A percentile compares a stretch with the other conserved stretches of the same genome.
These are phyloP conservation scores for Platanthera zijinensis DNA, from an alignment of 106 monocot species.

Conservation along the genomic window DNA sequence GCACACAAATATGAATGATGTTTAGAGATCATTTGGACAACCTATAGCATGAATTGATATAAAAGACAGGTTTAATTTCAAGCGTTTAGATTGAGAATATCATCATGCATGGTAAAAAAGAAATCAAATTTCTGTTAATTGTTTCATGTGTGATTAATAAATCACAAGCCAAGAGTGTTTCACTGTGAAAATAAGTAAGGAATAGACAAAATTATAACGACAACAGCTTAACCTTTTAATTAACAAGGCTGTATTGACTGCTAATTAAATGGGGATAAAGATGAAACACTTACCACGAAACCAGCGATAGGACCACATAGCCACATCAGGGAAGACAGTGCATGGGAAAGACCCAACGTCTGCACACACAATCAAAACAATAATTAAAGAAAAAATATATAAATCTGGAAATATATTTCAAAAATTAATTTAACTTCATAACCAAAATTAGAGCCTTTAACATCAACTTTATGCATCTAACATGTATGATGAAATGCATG, in stretches of 20 bases:
- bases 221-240: background rate
- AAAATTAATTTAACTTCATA: too few relatives aligned
- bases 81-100: background rate
- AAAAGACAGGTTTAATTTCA: background rate
- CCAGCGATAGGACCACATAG: slow-evolving; percentile 94
- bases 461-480: too few relatives aligned
- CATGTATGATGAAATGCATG: too few relatives aligned
- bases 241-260: background rate
- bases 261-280: background rate
- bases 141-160: background rate
- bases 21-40: background rate
- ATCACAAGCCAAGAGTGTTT: background rate
- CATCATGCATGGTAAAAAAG: background rate
- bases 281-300: slow-evolving; percentile 56
- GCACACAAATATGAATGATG: too few relatives aligned
- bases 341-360: slow-evolving; percentile 88
- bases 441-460: too few relatives aligned
- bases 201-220: background rate
- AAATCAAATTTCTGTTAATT: background rate
- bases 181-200: background rate
- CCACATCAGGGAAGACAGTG: slow-evolving; percentile 91
- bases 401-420: too few relatives aligned
- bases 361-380: slow-evolving; percentile 12
- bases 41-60: background rate
- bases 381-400: background rate